Evolutionary conservation across 1,284 basidiomycete species (phyloP), one percentile per base, ranked within the genome.

Genomic region (Puccinia polysora): DNA sequence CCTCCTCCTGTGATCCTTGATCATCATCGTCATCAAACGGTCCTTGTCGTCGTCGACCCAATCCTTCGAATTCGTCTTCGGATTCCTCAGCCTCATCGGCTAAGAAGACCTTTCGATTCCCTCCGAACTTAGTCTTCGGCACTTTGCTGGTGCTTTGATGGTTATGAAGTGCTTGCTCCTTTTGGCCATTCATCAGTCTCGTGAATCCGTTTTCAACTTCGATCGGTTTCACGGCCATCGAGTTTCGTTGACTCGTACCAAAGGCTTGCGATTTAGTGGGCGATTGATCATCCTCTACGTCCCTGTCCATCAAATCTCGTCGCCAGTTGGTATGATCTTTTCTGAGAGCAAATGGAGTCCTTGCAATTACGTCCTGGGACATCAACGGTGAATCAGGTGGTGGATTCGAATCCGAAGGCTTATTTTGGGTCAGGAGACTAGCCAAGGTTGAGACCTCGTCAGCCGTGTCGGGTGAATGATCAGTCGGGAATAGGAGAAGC

Each of bases 61-160:
- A n/a, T 2, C 34, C 50, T 40, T 62, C 59, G 18, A 30, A 49
- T 53, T 71, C 69, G 23, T 71, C 69, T 25, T 62, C 56, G 23
- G 68, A 71, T 34, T 71, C 69, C 34, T 71, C 69, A 5, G 69
- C 69, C 43, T 71, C 56, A 63, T 71, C 69, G 18, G 59, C 69
- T 23, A 71, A 38, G 20, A 71, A 71, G 1, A 30, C 14, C 20
- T 43, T 63, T 18, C 20, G 32, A 18, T 20, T 52, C 15, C 49
- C 36, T 25, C 23, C 20, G 7, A n/a, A n/a, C 10, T 45, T 45
- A n/a, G 47, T 7, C 18, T 10, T 25, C 28, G 4, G n/a, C n/a
- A n/a, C n/a, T n/a, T n/a, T n/a, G n/a, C 28, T 6, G 45, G 60
- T 15, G 40, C 25, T 43, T 60, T 60, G 58, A 45, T 43, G 10